Evolutionary conservation across 106 monocot species (phyloP).

Genomic region (Apostasia ramifera): DNA sequence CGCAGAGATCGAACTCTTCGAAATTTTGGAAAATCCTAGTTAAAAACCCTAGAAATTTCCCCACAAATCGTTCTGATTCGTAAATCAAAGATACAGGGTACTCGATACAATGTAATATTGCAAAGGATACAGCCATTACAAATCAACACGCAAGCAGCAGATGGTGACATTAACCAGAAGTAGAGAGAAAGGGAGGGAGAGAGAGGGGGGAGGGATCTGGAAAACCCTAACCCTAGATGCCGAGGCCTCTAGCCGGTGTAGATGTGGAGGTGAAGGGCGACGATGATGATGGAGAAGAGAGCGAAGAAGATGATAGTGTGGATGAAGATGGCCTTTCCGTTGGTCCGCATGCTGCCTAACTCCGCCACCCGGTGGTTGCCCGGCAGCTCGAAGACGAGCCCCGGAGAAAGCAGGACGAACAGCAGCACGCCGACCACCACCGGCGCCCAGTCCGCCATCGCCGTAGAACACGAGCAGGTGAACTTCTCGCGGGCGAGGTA

Average conservation of each 20-base stretch:
- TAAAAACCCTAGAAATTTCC: not conserved
- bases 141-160: not conserved
- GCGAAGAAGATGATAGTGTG: slow-evolving; percentile 63
- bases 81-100: not conserved
- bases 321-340: slow-evolving; percentile 47
- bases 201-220: not conserved
- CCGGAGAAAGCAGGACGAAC: slow-evolving; percentile 55
- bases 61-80: not conserved
- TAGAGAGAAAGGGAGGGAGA: not conserved
- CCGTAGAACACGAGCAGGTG: no score
- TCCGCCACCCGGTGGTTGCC: slow-evolving; percentile 35
- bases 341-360: slow-evolving; percentile 47
- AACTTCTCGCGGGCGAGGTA: not conserved
- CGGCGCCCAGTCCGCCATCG: slow-evolving; percentile 58
- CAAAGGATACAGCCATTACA: not conserved
- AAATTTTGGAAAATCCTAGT: no score
- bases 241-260: slow-evolving; percentile 29
- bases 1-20: no score
- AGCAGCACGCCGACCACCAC: slow-evolving; percentile 63
- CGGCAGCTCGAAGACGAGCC: slow-evolving; percentile 42
- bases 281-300: slow-evolving; percentile 43
- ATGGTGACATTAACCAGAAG: not conserved
- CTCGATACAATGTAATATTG: not conserved
- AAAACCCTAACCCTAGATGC: slow-evolving; percentile 1
- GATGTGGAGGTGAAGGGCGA: slow-evolving; percentile 64